Evolutionary conservation across 2,329 filamentous ascomycete species (phyloP).

Genomic region (Colletotrichum tamarilloi): DNA sequence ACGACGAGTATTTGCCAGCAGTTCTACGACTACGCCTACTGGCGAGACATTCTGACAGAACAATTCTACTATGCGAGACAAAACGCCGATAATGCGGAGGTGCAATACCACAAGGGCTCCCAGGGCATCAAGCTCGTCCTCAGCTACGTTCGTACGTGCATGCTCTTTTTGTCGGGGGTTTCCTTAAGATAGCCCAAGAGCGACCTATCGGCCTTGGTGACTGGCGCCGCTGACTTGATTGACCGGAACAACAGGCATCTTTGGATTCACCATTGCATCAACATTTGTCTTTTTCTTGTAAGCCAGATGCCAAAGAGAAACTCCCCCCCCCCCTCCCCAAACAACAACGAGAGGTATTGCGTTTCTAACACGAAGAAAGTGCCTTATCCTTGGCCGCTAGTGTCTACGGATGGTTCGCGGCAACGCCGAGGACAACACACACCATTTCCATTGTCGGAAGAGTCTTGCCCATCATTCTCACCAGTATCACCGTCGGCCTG

Average conservation of each 20-base stretch:
- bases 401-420: slow-evolving; percentile 32
- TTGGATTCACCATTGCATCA: slow-evolving; percentile 25
- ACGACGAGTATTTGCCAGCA: slow-evolving; percentile 25
- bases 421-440: slow-evolving; percentile 23
- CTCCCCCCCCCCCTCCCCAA: too few species aligned
- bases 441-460: slow-evolving; percentile 27
- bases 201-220: background rate
- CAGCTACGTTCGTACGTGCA: slow-evolving; percentile 24
- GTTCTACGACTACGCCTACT: slow-evolving; percentile 26
- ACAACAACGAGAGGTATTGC: background rate
- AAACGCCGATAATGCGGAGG: slow-evolving; percentile 25
- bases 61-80: slow-evolving; percentile 30
- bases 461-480: slow-evolving; percentile 16
- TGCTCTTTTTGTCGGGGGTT: background rate
- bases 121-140: slow-evolving; percentile 29
- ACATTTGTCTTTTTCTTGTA: slow-evolving; percentile 34
- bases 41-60: slow-evolving; percentile 26
- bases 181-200: background rate
- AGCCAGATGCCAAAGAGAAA: background rate
- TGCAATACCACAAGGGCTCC: slow-evolving; percentile 26
- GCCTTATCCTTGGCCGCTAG: slow-evolving; percentile 30
- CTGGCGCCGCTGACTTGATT: too few species aligned
- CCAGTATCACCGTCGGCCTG: slow-evolving; percentile 18
- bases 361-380: background rate
- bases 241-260: slow-evolving; percentile 2